These are phyloP conservation scores for Dactylellina parvicollis DNA, from an alignment of 2,329 filamentous ascomycete species.

Conservation along the genomic window DNA sequence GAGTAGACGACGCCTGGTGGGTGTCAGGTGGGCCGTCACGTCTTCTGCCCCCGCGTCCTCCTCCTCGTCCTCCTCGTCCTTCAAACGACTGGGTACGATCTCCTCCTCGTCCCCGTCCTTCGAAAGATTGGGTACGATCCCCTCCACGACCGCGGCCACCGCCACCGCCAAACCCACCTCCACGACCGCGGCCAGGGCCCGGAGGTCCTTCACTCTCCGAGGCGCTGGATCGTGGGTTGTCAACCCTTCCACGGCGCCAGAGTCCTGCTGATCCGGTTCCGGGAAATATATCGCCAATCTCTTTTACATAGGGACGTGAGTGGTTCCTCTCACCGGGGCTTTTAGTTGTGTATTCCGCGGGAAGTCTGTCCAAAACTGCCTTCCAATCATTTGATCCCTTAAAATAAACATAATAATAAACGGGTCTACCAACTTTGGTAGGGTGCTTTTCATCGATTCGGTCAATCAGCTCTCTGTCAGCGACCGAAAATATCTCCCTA, in stretches of 20 bases:
- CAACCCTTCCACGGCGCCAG: conserved; percentile 70
- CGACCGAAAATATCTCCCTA: conserved; percentile 80
- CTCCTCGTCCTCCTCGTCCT: conserved; percentile 60
- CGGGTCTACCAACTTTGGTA: conserved; percentile 55
- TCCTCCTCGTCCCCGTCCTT: conserved; percentile 61
- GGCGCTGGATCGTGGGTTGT: conserved; percentile 69
- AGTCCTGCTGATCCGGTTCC: conserved; percentile 66
- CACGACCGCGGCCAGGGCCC: conserved; percentile 63
- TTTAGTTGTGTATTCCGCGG: conserved; percentile 74
- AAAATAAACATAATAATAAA: conserved; percentile 87
- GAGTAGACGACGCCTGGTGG: conserved; percentile 28
- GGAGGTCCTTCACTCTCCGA: conserved; percentile 56
- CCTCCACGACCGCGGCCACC: conserved; percentile 66
- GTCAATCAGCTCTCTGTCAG: conserved; percentile 82
- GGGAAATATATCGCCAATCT: conserved; percentile 63
- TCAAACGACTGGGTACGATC: conserved; percentile 61
- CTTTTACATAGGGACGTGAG: conserved; percentile 77
- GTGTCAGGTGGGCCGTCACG: conserved; percentile 42
- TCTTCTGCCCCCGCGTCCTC: conserved; percentile 66
- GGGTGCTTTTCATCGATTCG: conserved; percentile 69
- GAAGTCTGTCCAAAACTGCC: conserved; percentile 76
- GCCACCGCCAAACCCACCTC: conserved; percentile 69
- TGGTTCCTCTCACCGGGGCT: conserved; percentile 72
- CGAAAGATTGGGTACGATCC: conserved; percentile 61
- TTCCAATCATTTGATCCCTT: conserved; percentile 81